Percentiles rank a stretch among this genome's conserved stretches.
These are phyloP conservation scores for Ophiostoma ips DNA, from an alignment of 2,329 filamentous ascomycete species.

Conservation along the genomic window DNA sequence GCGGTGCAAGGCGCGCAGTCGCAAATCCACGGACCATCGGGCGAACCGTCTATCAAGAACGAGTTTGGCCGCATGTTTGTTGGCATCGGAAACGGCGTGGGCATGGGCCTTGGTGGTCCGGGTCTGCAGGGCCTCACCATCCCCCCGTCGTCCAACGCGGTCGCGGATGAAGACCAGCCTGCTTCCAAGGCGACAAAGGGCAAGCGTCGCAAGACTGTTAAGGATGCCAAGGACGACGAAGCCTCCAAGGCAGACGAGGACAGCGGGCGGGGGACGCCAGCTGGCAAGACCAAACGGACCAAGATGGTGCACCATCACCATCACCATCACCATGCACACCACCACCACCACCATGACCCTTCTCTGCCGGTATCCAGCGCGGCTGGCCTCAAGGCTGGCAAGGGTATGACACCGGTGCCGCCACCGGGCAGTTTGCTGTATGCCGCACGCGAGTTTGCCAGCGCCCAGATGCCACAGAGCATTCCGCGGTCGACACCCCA, in stretches of 20 bases:
- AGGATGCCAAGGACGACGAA: slow-evolving; percentile 67
- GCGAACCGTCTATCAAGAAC: slow-evolving; percentile 82
- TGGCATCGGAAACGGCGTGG: slow-evolving; percentile 58
- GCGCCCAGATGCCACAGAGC: slow-evolving; percentile 29
- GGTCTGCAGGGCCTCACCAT: slow-evolving; percentile 32
- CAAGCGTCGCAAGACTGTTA: slow-evolving; percentile 51
- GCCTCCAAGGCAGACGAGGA: slow-evolving; percentile 55
- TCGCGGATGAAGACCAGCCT: slow-evolving; percentile 20
- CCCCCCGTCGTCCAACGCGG: slow-evolving; percentile 28
- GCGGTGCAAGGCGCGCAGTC: slow-evolving; percentile 86
- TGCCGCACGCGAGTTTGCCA: slow-evolving; percentile 21
- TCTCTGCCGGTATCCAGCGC: slow-evolving; percentile 26
- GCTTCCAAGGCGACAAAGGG: slow-evolving; percentile 30
- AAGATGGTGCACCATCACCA: slow-evolving; percentile 56
- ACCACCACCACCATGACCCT: slow-evolving; percentile 40
- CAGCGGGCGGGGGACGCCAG: slow-evolving; percentile 47
- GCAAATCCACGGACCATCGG: slow-evolving; percentile 61
- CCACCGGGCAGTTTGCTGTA: slow-evolving; percentile 26
- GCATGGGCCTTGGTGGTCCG: slow-evolving; percentile 29
- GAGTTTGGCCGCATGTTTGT: slow-evolving; percentile 93
- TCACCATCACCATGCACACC: slow-evolving; percentile 49
- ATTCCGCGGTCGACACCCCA: slow-evolving; percentile 22
- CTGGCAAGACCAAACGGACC: slow-evolving; percentile 45
- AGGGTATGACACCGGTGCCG: slow-evolving; percentile 30
- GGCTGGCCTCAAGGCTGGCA: slow-evolving; percentile 35